A percentile compares a stretch with the other conserved stretches of the same genome.
phyloP scores from a whole-genome alignment of 768 basidiomycete genomes.

The Cystoderma amianthinum region DNA sequence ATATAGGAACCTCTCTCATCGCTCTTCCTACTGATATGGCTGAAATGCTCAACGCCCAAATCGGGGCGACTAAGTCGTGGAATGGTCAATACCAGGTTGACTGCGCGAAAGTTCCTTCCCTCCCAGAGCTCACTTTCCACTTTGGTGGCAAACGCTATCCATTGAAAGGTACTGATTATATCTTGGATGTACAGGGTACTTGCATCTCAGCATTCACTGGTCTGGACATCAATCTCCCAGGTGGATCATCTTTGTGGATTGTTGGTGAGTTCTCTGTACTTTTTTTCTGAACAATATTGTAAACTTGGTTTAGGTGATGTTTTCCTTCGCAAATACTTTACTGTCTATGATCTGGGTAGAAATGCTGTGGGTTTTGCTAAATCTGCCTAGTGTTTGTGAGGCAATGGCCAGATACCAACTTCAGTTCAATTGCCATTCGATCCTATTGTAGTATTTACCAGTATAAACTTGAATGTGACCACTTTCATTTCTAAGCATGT shows the following conservation, averaged over 20 bases:
- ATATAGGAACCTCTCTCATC: conserved; percentile 83
- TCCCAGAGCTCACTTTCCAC: conserved; percentile 81
- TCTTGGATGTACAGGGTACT: conserved; percentile 84
- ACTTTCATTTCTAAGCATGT: too few species aligned
- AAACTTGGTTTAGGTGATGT: conserved; percentile 52
- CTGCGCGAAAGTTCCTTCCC: conserved; percentile 73
- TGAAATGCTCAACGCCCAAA: conserved; percentile 94
- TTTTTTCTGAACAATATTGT: conserved; percentile 3
- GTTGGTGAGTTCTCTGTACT: conserved; percentile 45
- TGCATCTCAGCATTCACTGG: conserved; percentile 94
- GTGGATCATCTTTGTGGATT: conserved; percentile 74
- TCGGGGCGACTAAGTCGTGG: conserved; percentile 93
- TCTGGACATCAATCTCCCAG: conserved; percentile 81
- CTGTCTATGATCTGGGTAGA: conserved; percentile 78
- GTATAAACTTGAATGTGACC: too few species aligned
- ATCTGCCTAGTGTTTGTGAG: too few species aligned
- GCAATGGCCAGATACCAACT: too few species aligned
- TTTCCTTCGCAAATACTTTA: conserved; percentile 88
- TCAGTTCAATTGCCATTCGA: too few species aligned
- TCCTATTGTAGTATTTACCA: too few species aligned
- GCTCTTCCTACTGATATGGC: conserved; percentile 91
- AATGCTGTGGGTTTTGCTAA: conserved; percentile 82
- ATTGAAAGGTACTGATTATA: conserved; percentile 80
- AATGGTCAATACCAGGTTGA: conserved; percentile 93
- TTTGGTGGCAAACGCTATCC: conserved; percentile 79